Base-by-base conservation (phyloP, 805 yeast genomes). In the Wickerhamiella galacta region DNA sequence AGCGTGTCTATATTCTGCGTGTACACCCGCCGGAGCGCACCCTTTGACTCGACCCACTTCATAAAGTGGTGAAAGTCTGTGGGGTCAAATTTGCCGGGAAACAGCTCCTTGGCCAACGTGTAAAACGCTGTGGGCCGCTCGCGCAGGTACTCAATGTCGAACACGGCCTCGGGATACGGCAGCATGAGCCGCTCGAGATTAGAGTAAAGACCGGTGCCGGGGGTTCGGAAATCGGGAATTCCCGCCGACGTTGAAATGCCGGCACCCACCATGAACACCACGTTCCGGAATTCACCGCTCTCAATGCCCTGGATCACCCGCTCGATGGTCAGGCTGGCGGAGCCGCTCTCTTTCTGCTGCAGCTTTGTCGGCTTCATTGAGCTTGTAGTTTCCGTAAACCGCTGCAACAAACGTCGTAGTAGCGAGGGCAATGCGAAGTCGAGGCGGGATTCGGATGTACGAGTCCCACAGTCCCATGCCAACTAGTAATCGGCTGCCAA, bases 131-230 rank as follows among this genome's bases (percentile, higher is more conserved):
- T 63, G 0, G 96, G 96, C 33, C 68, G 66, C 35, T 76, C 61
- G 29, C 64, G 57, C 54, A 82, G 81, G 51, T 69, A 87, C 14
- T 75, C 85, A 26, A 87, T 75, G 49, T 85, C 95, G 51, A 87
- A 87, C 1, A 87, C 95, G 0, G 95, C 95, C 50, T 87, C 98
- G 1, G 95, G 90, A 51, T 70, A 83, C 4, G 96, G 96, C 31
- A 87, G 58, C 22, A 79, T 64, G 24, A 85, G 61, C 41, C 70
- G 64, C 34, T 48, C 48, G 32, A 87, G 59, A 50, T 87, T 87
- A 41, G 83, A 70, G 47, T 87, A 87, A 5, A 87, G 64, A 0
- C 63, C 63, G 1, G 96, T 87, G 27, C 71, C 68, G 1, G 95
- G 95, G 14, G 92, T 73, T 43, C 96, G 63, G 52, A 87, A 87